Evolutionary conservation across 2,329 filamentous ascomycete species (phyloP).

Genomic region (Domatiomyces catenatus): DNA sequence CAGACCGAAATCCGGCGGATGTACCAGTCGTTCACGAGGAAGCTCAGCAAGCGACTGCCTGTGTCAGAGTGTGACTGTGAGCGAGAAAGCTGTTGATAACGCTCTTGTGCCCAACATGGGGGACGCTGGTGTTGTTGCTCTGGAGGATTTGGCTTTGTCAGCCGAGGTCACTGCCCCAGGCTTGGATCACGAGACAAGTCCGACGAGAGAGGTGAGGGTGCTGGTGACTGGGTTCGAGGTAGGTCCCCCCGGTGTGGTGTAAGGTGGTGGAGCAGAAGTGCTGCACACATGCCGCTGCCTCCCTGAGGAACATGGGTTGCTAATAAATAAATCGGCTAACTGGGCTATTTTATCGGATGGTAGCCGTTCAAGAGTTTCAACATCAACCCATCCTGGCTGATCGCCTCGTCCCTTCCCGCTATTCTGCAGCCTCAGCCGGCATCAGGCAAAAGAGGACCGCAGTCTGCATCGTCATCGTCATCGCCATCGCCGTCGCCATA

Average conservation of each 20-base stretch:
- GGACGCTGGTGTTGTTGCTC: neutral
- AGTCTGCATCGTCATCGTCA: constrained; percentile 21
- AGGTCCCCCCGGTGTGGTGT: constrained; percentile 13
- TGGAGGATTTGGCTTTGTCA: neutral
- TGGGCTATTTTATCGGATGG: neutral
- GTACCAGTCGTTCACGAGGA: neutral
- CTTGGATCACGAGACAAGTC: constrained; percentile 1
- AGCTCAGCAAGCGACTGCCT: neutral
- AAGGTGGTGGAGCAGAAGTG: neutral
- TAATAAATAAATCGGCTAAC: neutral
- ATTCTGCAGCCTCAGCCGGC: constrained; percentile 36
- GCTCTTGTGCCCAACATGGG: neutral
- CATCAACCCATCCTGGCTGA: constrained; percentile 68
- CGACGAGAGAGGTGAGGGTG: constrained; percentile 30
- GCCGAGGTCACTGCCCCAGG: neutral
- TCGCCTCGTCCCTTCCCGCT: constrained; percentile 52
- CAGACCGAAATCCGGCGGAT: neutral
- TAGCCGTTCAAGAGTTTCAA: constrained; percentile 64
- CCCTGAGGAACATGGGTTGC: neutral
- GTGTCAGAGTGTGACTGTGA: neutral
- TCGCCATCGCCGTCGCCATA: constrained; percentile 22
- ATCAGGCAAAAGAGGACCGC: constrained; percentile 4
- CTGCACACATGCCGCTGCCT: neutral
- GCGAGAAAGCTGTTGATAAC: neutral
- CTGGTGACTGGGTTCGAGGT: constrained; percentile 34